Evolutionary conservation across 208 protist species (phyloP).

Genomic region (Giardia muris): DNA sequence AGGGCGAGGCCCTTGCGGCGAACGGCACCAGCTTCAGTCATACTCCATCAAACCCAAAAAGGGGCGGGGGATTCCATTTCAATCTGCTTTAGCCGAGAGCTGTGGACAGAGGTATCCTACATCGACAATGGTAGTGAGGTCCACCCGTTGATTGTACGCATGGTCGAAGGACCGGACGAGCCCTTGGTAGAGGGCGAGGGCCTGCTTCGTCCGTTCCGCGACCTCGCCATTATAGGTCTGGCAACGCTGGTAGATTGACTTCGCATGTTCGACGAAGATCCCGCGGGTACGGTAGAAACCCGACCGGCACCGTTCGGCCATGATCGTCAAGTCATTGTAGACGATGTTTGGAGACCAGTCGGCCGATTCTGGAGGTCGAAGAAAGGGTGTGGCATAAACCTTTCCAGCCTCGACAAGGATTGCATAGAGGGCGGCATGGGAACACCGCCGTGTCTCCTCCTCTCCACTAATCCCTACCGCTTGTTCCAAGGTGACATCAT

Average conservation of each 20-base stretch:
- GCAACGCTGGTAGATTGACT: background rate
- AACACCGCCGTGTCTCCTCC: background rate
- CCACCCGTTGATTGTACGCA: background rate
- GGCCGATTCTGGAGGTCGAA: background rate
- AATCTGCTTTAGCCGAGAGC: background rate
- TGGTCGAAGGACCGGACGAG: background rate
- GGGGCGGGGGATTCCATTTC: background rate
- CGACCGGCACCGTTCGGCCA: background rate
- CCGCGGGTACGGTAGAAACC: background rate
- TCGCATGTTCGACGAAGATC: slow-evolving; percentile 16
- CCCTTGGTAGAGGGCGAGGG: background rate
- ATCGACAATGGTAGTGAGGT: background rate
- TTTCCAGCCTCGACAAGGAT: background rate
- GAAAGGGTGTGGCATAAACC: background rate
- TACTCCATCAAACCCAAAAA: background rate
- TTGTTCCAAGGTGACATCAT: background rate
- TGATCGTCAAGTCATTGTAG: background rate
- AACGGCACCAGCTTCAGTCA: background rate
- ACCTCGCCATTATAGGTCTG: slow-evolving; percentile 15
- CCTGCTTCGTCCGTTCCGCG: background rate
- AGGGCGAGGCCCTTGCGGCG: background rate
- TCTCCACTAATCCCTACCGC: background rate
- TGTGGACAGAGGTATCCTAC: background rate
- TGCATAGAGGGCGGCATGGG: background rate
- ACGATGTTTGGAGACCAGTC: background rate